Percentiles rank a stretch among this genome's conserved stretches.
Evolutionary conservation across 2,329 filamentous ascomycete species (phyloP).

Genomic region (Calycina marina): DNA sequence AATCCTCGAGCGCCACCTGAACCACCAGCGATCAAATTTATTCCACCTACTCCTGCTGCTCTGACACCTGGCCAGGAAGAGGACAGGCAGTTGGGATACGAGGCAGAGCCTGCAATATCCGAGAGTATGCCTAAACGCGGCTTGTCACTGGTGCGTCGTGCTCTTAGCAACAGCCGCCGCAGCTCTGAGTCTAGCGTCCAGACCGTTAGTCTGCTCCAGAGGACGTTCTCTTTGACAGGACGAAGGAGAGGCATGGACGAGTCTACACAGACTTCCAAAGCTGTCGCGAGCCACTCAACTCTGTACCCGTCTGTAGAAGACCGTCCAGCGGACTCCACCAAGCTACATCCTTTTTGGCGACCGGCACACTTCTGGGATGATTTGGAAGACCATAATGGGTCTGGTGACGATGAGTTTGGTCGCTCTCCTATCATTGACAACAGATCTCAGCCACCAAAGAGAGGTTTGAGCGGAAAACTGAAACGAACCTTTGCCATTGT

Average conservation of each 20-base stretch:
- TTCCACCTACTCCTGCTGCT: slow-evolving; percentile 47
- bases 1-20: slow-evolving; percentile 46
- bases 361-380: slow-evolving; percentile 33
- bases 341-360: slow-evolving; percentile 46
- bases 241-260: slow-evolving; percentile 11
- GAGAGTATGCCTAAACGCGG: slow-evolving; percentile 31
- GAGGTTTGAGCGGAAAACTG: slow-evolving; percentile 30
- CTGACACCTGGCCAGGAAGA: slow-evolving; percentile 39
- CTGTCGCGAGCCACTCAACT: slow-evolving; percentile 14
- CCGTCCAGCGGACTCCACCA: slow-evolving; percentile 35
- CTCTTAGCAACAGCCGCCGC: slow-evolving; percentile 34
- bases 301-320: slow-evolving; percentile 30
- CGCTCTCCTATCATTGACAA: slow-evolving; percentile 34
- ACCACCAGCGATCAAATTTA: slow-evolving; percentile 44
- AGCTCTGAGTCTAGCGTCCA: slow-evolving; percentile 34
- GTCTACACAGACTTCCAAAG: slow-evolving; percentile 15
- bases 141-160: slow-evolving; percentile 37
- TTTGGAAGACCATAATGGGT: slow-evolving; percentile 25
- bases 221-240: slow-evolving; percentile 22
- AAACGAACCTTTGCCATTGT: slow-evolving; percentile 45
- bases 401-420: slow-evolving; percentile 12
- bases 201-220: slow-evolving; percentile 36
- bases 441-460: slow-evolving; percentile 29
- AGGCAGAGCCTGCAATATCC: slow-evolving; percentile 17
- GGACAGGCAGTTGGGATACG: slow-evolving; percentile 35